Percentiles rank a stretch among this genome's conserved stretches.
These are phyloP conservation scores for Pichia sp. DNA, from an alignment of 1,139 yeast species.

Conservation along the genomic window DNA sequence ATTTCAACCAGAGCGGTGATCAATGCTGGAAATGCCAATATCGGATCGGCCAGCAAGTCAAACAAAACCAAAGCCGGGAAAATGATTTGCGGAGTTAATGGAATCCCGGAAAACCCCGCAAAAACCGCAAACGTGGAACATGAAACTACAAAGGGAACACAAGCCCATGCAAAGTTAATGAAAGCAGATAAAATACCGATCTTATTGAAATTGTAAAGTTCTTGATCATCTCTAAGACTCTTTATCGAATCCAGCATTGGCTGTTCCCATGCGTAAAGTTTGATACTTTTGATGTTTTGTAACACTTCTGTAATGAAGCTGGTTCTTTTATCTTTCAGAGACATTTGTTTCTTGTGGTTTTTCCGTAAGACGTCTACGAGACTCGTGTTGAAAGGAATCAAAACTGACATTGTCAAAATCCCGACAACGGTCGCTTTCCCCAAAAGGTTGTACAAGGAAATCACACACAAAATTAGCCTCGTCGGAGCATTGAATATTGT, in stretches of 20 bases:
- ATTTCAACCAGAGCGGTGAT: conserved; percentile 51
- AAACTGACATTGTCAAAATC: conserved; percentile 39
- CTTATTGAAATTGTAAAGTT: conserved; percentile 36
- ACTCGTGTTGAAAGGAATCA: conserved; percentile 51
- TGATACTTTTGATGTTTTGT: conserved; percentile 57
- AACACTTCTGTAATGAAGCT: conserved; percentile 51
- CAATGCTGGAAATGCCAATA: conserved; percentile 48
- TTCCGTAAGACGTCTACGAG: conserved; percentile 40
- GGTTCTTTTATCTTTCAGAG: conserved; percentile 53
- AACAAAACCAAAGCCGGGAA: conserved; percentile 65
- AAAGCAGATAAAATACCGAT: conserved; percentile 40
- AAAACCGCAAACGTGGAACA: conserved; percentile 53
- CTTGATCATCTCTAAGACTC: conserved; percentile 45
- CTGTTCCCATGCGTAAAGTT: conserved; percentile 68
- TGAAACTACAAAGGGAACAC: conserved; percentile 60
- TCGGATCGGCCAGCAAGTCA: conserved; percentile 50
- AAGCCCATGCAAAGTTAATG: conserved; percentile 51
- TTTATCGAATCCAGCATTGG: conserved; percentile 47
- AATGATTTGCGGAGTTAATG: conserved; percentile 63
- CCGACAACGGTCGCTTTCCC: conserved; percentile 61
- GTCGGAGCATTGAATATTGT: conserved; percentile 53
- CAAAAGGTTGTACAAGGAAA: conserved; percentile 47
- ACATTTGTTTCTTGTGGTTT: conserved; percentile 56
- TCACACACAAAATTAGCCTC: conserved; percentile 43
- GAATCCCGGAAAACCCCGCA: conserved; percentile 36